These are phyloP conservation scores for Fusarium aywerte DNA, from an alignment of 2,329 filamentous ascomycete species.

Conservation along the genomic window DNA sequence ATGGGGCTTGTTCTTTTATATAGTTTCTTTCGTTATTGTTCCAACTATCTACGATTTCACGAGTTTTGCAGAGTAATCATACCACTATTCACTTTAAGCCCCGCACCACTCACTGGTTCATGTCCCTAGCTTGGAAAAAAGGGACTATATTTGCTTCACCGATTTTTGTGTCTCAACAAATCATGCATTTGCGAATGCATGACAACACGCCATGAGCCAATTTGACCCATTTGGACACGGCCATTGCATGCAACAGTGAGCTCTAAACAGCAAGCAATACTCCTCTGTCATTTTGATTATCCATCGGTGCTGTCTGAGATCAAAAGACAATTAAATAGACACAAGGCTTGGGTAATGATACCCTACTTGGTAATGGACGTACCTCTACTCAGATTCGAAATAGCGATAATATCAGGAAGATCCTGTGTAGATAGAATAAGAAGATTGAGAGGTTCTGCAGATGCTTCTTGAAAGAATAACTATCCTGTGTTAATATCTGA, in stretches of 20 bases:
- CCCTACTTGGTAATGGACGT: no score
- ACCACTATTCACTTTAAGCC: not conserved
- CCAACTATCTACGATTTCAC: constrained; percentile 4
- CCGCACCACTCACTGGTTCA: not conserved
- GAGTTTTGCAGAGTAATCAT: not conserved
- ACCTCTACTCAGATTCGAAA: no score
- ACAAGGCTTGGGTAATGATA: no score
- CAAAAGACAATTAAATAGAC: no score
- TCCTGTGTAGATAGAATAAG: no score
- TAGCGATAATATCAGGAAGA: no score
- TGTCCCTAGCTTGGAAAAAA: not conserved
- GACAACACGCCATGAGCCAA: not conserved
- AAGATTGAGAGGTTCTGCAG: no score
- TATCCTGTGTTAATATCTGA: no score
- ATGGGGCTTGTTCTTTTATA: not conserved
- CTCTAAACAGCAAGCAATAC: not conserved
- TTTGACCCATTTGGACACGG: not conserved
- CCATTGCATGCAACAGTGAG: not conserved
- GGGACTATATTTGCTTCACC: not conserved
- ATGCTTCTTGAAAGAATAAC: no score
- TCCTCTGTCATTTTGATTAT: no score
- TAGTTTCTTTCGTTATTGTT: not conserved
- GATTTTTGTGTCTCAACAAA: not conserved
- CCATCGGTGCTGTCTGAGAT: no score
- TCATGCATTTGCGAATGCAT: constrained; percentile 2